These are phyloP conservation scores for Stevia rebaudiana DNA, from an alignment of 140 eudicot genomes.

Conservation along the genomic window DNA sequence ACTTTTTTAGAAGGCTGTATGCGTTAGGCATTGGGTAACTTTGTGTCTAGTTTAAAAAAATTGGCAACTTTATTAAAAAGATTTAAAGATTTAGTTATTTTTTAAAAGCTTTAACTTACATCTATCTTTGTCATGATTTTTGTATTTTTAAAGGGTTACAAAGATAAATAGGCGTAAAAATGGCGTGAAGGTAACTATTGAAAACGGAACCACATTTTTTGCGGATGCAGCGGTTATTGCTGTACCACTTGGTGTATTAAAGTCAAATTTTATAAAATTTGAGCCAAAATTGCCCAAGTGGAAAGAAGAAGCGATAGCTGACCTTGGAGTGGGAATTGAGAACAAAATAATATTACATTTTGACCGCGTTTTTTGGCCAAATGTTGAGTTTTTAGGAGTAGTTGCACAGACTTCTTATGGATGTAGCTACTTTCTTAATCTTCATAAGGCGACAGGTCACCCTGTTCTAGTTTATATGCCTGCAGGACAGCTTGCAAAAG, in stretches of 20 bases:
- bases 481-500: slow-evolving; percentile 92
- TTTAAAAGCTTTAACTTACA: slow-evolving; percentile 1
- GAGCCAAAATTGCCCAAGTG: slow-evolving; percentile 94
- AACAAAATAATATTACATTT: slow-evolving; percentile 92
- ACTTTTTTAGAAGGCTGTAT: background rate
- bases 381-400: slow-evolving; percentile 96
- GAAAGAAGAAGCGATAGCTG: slow-evolving; percentile 87
- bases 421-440: slow-evolving; percentile 95
- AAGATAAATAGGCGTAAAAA: slow-evolving; percentile 52
- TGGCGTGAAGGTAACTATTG: slow-evolving; percentile 86
- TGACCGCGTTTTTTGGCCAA: slow-evolving; percentile 92
- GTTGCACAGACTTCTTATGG: slow-evolving; percentile 84
- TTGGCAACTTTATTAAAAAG: background rate
- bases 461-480: slow-evolving; percentile 95
- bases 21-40: background rate
- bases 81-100: background rate
- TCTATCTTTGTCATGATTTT: background rate
- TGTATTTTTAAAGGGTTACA: slow-evolving; percentile 49
- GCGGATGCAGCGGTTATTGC: slow-evolving; percentile 92
- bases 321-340: slow-evolving; percentile 94
- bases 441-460: slow-evolving; percentile 95
- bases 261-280: slow-evolving; percentile 57
- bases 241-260: slow-evolving; percentile 89
- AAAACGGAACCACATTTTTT: slow-evolving; percentile 61
- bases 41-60: background rate